Conservation (phyloP, 2,329 filamentous ascomycete genomes). For the Chaetomiaceae sp. region DNA sequence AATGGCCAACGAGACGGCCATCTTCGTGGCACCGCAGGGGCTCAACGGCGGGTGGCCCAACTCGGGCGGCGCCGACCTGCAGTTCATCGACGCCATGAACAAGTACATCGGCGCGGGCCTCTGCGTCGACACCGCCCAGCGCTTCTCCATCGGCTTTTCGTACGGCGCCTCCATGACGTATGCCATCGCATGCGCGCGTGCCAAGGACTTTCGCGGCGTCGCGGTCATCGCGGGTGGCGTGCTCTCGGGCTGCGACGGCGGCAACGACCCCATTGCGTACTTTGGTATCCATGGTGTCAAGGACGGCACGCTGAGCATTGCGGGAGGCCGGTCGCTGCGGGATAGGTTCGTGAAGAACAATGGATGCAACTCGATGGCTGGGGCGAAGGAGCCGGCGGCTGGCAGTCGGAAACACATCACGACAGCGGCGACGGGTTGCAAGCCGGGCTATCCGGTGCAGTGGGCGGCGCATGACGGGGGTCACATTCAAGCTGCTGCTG, state of each 20-base stretch:
- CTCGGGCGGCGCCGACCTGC: no score
- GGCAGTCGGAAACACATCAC: conserved; percentile 14
- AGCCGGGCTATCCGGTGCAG: conserved; percentile 15
- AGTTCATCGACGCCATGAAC: no score
- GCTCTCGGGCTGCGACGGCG: conserved; percentile 14
- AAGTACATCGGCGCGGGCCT: no score
- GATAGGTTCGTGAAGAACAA: conserved; percentile 18
- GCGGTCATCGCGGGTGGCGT: conserved; percentile 12
- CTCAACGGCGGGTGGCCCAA: no score
- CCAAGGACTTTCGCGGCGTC: no score
- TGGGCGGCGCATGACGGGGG: conserved; percentile 22
- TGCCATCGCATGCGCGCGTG: no score
- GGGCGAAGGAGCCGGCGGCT: conserved; percentile 10
- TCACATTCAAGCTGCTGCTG: no score
- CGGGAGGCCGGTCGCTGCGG: conserved; percentile 14
- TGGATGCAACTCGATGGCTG: conserved; percentile 14
- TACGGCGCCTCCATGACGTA: no score
- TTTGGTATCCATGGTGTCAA: conserved; percentile 16
- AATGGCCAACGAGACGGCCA: no score
- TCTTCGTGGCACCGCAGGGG: no score
- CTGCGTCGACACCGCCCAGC: no score
- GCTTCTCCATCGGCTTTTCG: no score
- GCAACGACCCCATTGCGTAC: conserved; percentile 16
- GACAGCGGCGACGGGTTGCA: conserved; percentile 17
- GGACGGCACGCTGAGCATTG: conserved; percentile 16